Evolutionary conservation across 345 rosid genomes (phyloP).

Genomic region (Microcos paniculata): DNA sequence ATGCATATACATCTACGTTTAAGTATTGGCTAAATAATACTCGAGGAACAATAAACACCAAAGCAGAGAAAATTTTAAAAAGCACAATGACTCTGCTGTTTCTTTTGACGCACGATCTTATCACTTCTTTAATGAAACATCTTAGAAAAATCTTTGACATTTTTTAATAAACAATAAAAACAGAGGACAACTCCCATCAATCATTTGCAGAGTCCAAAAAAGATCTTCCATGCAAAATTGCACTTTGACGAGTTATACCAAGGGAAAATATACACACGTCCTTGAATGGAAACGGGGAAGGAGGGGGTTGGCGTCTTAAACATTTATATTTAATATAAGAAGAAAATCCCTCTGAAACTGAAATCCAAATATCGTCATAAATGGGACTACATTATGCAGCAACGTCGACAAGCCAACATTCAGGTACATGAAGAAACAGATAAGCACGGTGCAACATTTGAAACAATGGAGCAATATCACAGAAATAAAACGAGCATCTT

Average conservation of each 20-base stretch:
- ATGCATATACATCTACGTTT: neutral
- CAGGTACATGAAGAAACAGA: neutral
- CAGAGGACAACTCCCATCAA: neutral
- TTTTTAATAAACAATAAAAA: neutral
- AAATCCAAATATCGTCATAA: neutral
- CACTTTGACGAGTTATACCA: neutral
- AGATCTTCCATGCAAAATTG: neutral
- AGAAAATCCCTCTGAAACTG: neutral
- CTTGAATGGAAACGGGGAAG: neutral
- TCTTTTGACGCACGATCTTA: neutral
- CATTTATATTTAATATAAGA: no score
- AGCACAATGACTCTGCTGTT: neutral
- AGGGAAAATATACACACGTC: neutral
- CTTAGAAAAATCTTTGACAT: neutral
- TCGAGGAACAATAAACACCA: neutral
- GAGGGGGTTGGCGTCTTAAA: neutral
- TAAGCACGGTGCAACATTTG: neutral
- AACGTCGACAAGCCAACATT: neutral
- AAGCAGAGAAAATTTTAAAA: neutral
- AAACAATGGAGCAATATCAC: neutral
- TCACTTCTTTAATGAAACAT: neutral
- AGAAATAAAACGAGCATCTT: neutral
- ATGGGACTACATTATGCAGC: constrained; percentile 22
- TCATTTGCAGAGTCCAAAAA: neutral
- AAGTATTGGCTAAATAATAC: neutral